A percentile compares a stretch with the other conserved stretches of the same genome.
phyloP scores from a whole-genome alignment of 2,329 filamentous ascomycete species.

The Pyrenophora seminiperda region DNA sequence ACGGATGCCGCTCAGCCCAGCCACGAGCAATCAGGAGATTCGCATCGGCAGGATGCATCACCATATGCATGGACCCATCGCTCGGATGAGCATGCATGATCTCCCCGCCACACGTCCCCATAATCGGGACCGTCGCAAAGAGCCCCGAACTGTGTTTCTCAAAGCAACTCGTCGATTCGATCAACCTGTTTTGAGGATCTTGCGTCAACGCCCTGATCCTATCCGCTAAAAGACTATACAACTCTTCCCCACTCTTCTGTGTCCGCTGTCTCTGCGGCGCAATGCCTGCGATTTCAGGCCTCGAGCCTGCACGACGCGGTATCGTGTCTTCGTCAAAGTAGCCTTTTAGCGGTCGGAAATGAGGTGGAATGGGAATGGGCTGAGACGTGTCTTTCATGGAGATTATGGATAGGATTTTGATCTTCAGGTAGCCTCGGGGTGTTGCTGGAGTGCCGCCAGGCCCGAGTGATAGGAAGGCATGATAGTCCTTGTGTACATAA shows the following conservation, averaged over 20 bases:
- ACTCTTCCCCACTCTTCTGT: conserved; percentile 63
- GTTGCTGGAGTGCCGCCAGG: conserved; percentile 81
- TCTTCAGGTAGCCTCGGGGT: conserved; percentile 71
- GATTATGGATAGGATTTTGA: conserved; percentile 74
- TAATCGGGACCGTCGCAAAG: conserved; percentile 69
- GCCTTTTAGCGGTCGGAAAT: conserved; percentile 61
- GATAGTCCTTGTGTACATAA: conserved; percentile 71
- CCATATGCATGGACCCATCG: conserved; percentile 79
- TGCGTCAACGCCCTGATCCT: conserved; percentile 28
- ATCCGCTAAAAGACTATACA: conserved; percentile 45
- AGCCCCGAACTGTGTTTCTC: conserved; percentile 82
- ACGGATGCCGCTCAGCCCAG: conserved; percentile 74
- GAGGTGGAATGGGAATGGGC: conserved; percentile 59
- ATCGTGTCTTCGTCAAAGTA: conserved; percentile 60
- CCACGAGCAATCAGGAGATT: conserved; percentile 72
- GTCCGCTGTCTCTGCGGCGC: conserved; percentile 80
- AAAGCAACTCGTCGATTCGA: conserved; percentile 71
- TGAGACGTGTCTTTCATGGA: conserved; percentile 71
- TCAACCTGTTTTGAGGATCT: conserved; percentile 37
- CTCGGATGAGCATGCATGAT: conserved; percentile 79
- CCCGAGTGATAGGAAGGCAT: conserved; percentile 75
- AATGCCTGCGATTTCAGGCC: conserved; percentile 74
- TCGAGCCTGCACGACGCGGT: conserved; percentile 65
- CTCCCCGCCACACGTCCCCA: conserved; percentile 77
- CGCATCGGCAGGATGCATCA: conserved; percentile 78